Base-by-base conservation (phyloP, 768 basidiomycete genomes). In the Tylopilus sp. region DNA sequence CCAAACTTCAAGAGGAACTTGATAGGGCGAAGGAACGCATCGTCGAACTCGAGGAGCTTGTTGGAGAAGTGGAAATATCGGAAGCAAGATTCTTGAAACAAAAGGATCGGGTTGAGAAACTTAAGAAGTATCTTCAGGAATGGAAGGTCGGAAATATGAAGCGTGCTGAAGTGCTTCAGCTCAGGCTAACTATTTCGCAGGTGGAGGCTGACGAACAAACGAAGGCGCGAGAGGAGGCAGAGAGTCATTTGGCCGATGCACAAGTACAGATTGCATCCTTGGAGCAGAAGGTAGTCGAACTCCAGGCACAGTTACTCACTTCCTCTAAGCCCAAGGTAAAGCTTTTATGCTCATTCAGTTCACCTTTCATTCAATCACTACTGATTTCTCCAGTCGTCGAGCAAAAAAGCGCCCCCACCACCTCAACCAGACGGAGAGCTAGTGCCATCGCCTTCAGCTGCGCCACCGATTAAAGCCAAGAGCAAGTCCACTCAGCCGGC, bases 1-100 rank as follows among this genome's bases (percentile, higher is more conserved):
- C 76, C 10, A 78, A 82, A 28, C 71, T 88, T 11, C 83, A 89
- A 50, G 67, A 78, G 3, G 69, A 79, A 49, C 70, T 82, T 15
- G 71, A 72, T 48, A 76, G 79, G 35, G 65, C 83, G 8, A 74
- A 76, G 57, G 53, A 50, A 17, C 66, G 59, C 22, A 55, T 74
- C 20, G 55, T 57, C 25, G 69, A 71, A 25, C 50, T 64, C 17
- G 65, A 69, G 49, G 54, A 60, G n/a, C 62, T 51, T 18, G 56
- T 49, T 40, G 57, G 44, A 41, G 57, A 66, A 50, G n/a, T 40
- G 5, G 63, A 63, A 25, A 40, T 69, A 13, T 70, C 73, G 39
- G 65, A 69, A 40, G 64, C 66, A 30, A 73, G 71, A 47, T 49
- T 75, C 13, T 72, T 76, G 47, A 81, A 78, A 48, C 71, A 75